A percentile compares a stretch with the other conserved stretches of the same genome.
These are phyloP conservation scores for Saccharomycopsis malanga DNA, from an alignment of 805 yeast species.

Conservation along the genomic window DNA sequence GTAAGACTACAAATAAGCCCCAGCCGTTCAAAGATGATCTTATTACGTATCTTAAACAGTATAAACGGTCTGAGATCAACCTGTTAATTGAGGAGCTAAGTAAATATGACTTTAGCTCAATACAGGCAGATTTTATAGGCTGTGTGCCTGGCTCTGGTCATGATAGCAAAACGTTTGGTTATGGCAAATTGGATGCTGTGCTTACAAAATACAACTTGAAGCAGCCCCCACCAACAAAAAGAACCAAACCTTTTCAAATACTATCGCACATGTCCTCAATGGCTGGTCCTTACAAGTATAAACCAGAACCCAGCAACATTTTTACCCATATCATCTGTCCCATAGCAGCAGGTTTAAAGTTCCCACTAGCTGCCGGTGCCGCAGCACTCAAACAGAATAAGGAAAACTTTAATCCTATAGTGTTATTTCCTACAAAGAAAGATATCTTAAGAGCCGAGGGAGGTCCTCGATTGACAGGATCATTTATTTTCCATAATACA, in stretches of 20 bases:
- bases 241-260: conserved; percentile 24
- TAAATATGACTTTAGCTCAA: conserved; percentile 29
- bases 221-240: not conserved
- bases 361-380: conserved; percentile 16
- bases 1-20: conserved; percentile 18
- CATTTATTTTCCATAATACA: conserved; percentile 6
- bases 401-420: conserved; percentile 11
- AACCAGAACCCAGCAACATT: conserved; percentile 26
- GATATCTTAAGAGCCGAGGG: conserved; percentile 14
- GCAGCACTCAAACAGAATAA: not conserved
- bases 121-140: conserved; percentile 35
- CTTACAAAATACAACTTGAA: conserved; percentile 28
- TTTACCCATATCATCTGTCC: conserved; percentile 40
- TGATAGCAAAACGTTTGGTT: conserved; percentile 5
- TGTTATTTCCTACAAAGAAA: conserved; percentile 17
- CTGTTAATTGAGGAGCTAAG: conserved; percentile 24
- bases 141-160: conserved; percentile 33
- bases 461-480: conserved; percentile 6
- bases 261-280: conserved; percentile 37
- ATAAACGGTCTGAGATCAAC: conserved; percentile 24
- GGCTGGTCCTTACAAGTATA: conserved; percentile 28
- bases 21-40: conserved; percentile 30
- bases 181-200: conserved; percentile 31
- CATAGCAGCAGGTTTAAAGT: conserved; percentile 24
- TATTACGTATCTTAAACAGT: conserved; percentile 28